These are phyloP conservation scores for Gymnopilus junonius DNA, from an alignment of 768 basidiomycete species.

Conservation along the genomic window DNA sequence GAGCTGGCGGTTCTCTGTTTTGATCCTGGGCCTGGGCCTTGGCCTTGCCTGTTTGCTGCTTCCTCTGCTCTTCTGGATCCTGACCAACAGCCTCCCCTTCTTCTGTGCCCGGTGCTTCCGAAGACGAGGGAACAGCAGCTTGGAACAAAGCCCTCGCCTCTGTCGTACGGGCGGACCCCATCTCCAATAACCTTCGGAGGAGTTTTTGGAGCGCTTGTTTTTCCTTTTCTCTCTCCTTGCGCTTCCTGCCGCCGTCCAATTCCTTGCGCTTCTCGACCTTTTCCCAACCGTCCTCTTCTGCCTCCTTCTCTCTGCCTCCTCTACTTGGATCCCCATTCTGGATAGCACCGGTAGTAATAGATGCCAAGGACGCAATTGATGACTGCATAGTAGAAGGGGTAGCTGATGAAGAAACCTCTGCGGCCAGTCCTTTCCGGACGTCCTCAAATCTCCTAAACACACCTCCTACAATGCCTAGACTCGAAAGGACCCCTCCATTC, in stretches of 20 bases:
- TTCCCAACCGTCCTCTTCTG: neutral
- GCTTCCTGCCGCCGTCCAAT: constrained; percentile 16
- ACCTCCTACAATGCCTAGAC: constrained; percentile 55
- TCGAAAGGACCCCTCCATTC: constrained; percentile 71
- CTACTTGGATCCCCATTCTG: neutral
- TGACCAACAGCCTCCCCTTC: no score
- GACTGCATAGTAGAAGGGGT: neutral
- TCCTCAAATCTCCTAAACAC: constrained; percentile 52
- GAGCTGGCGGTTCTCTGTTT: no score
- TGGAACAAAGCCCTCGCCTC: constrained; percentile 72
- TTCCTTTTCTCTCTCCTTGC: constrained; percentile 43
- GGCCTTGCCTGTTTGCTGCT: neutral
- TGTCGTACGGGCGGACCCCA: constrained; percentile 63
- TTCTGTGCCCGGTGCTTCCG: no score
- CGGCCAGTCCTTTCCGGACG: constrained; percentile 4
- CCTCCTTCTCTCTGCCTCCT: neutral
- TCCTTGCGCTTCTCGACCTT: neutral
- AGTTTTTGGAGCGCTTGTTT: constrained; percentile 64
- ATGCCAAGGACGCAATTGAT: neutral
- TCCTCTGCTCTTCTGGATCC: neutral
- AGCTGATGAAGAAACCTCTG: neutral
- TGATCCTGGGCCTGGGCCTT: neutral
- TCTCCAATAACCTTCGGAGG: constrained; percentile 69
- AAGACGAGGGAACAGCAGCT: constrained; percentile 38
- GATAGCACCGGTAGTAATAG: neutral